These are phyloP conservation scores for Calonectria pauciramosa DNA, from an alignment of 2,329 filamentous ascomycete species.

Conservation along the genomic window DNA sequence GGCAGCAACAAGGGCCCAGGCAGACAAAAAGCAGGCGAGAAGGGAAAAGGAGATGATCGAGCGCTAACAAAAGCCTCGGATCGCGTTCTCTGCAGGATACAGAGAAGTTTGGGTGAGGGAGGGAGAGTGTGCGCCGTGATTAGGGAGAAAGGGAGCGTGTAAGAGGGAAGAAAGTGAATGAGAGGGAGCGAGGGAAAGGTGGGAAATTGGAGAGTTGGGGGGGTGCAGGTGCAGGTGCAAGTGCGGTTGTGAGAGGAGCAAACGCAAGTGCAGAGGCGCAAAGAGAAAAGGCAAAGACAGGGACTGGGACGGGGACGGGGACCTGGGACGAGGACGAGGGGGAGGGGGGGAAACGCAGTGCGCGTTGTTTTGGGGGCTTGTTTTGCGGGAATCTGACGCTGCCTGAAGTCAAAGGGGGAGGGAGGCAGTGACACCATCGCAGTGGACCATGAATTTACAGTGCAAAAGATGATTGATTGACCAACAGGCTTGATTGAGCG, in stretches of 20 bases:
- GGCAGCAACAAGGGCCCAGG: conserved; percentile 40
- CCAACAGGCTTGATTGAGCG: conserved; percentile 40
- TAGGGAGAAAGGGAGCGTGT: conserved; percentile 44
- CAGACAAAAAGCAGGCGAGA: conserved; percentile 36
- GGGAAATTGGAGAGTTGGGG: conserved; percentile 42
- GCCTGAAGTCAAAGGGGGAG: conserved; percentile 43
- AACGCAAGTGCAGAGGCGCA: conserved; percentile 26
- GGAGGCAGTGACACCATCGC: conserved; percentile 40
- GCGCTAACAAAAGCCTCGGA: conserved; percentile 65
- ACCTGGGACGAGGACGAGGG: neutral
- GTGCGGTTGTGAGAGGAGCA: conserved; percentile 40
- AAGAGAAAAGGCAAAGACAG: conserved; percentile 4
- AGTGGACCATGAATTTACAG: conserved; percentile 29
- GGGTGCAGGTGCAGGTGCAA: conserved; percentile 33
- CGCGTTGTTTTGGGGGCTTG: conserved; percentile 38
- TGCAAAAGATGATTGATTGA: conserved; percentile 36
- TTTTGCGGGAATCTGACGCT: conserved; percentile 47
- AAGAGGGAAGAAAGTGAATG: conserved; percentile 42
- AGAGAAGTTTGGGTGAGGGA: conserved; percentile 38
- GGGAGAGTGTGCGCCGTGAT: conserved; percentile 44
- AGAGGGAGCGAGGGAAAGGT: conserved; percentile 42
- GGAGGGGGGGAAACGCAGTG: conserved; percentile 35
- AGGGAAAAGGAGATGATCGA: conserved; percentile 52
- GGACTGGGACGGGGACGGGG: conserved; percentile 4
- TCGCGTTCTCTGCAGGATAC: conserved; percentile 39